These are phyloP conservation scores for Malassezia arunalokei DNA, from an alignment of 1,284 basidiomycete species.

Conservation along the genomic window DNA sequence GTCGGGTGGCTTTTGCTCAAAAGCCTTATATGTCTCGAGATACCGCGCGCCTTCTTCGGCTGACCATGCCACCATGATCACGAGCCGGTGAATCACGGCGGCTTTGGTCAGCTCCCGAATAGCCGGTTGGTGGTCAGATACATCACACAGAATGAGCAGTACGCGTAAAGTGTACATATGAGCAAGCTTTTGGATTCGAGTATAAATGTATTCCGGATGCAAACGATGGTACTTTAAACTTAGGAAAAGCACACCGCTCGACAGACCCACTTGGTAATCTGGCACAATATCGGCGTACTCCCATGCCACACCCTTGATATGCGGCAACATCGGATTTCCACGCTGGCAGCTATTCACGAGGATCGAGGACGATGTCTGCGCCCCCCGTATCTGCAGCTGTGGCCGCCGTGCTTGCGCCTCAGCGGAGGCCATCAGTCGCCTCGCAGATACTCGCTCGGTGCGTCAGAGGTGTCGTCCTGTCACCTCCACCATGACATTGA, in stretches of 20 bases:
- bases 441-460: too few species aligned
- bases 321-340: conserved; percentile 73
- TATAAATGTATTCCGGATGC: conserved; percentile 92
- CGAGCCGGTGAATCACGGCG: conserved; percentile 71
- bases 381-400: conserved; percentile 26
- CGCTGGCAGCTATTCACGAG: conserved; percentile 28
- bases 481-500: too few species aligned
- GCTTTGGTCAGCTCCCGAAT: conserved; percentile 81
- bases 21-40: conserved; percentile 78
- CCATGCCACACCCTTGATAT: conserved; percentile 75
- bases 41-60: conserved; percentile 81
- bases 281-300: conserved; percentile 87
- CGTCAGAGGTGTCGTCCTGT: too few species aligned
- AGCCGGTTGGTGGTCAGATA: conserved; percentile 77
- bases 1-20: conserved; percentile 83
- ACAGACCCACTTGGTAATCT: conserved; percentile 51
- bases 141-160: conserved; percentile 80
- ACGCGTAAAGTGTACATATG: conserved; percentile 70
- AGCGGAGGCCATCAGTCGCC: too few species aligned
- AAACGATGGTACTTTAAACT: conserved; percentile 89
- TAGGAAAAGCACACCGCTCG: conserved; percentile 35
- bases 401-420: not conserved
- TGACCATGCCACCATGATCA: conserved; percentile 80
- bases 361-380: conserved; percentile 26
- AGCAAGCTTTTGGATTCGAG: conserved; percentile 73